Conservation (phyloP, 2,329 filamentous ascomycete species). For the Ophiocordyceps sinensis region DNA sequence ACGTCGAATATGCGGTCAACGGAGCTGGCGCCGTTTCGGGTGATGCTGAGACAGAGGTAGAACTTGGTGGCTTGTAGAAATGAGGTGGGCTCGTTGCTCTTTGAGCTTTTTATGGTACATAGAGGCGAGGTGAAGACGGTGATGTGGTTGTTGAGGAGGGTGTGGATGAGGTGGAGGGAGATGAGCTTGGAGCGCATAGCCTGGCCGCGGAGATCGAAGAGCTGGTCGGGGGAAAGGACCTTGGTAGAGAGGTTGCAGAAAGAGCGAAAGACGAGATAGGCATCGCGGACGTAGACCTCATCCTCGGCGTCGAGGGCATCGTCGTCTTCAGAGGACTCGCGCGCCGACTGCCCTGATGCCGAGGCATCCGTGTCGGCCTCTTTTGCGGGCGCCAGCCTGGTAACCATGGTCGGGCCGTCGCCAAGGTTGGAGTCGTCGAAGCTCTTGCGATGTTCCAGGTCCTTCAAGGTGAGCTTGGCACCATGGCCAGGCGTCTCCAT, state of each 20-base stretch:
- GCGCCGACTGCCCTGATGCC: slow-evolving; percentile 36
- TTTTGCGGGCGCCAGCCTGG: slow-evolving; percentile 38
- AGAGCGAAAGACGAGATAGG: slow-evolving; percentile 91
- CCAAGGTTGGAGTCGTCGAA: slow-evolving; percentile 54
- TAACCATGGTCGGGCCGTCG: slow-evolving; percentile 54
- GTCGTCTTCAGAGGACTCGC: slow-evolving; percentile 41
- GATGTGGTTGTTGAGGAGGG: slow-evolving; percentile 87
- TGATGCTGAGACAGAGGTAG: slow-evolving; percentile 88
- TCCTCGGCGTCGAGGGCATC: slow-evolving; percentile 62
- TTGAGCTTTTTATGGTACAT: slow-evolving; percentile 84
- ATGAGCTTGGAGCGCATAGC: slow-evolving; percentile 96
- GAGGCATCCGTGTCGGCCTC: slow-evolving; percentile 24
- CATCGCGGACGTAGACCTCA: slow-evolving; percentile 92
- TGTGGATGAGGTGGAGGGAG: slow-evolving; percentile 90
- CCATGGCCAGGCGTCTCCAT: slow-evolving; percentile 19
- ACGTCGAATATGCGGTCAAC: slow-evolving; percentile 89
- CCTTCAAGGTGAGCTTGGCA: slow-evolving; percentile 50
- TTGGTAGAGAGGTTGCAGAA: slow-evolving; percentile 98
- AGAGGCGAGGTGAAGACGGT: slow-evolving; percentile 80
- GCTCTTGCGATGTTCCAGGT: slow-evolving; percentile 52
- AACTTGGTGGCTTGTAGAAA: slow-evolving; percentile 95
- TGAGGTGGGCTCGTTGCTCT: slow-evolving; percentile 72
- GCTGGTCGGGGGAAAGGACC: slow-evolving; percentile 72
- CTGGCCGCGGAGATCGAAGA: slow-evolving; percentile 83
- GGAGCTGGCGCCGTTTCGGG: slow-evolving; percentile 86